These are phyloP conservation scores for Chaetomiaceae sp. DNA, from an alignment of 2,329 filamentous ascomycete genomes.

Conservation along the genomic window DNA sequence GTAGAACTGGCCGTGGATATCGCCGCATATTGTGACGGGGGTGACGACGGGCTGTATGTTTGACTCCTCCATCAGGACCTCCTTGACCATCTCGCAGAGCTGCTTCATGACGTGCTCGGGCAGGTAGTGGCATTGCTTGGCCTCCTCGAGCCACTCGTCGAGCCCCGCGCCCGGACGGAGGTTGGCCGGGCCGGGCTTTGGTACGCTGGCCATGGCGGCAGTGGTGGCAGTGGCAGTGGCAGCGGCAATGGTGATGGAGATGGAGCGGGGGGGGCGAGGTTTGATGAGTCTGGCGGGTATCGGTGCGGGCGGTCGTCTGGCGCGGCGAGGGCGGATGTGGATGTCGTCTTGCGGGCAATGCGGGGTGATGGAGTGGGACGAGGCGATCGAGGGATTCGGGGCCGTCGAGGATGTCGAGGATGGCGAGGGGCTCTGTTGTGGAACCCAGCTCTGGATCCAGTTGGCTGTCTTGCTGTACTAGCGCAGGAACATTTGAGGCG, in stretches of 20 bases:
- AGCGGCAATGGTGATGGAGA: background rate
- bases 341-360: no score
- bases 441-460: no score
- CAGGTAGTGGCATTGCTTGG: slow-evolving; percentile 94
- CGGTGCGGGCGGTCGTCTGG: background rate
- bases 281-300: no score
- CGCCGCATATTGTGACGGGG: slow-evolving; percentile 93
- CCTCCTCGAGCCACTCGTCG: slow-evolving; percentile 94
- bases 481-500: no score
- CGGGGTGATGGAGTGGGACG: no score
- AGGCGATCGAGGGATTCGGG: background rate
- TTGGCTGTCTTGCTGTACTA: no score
- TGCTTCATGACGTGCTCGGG: slow-evolving; percentile 98
- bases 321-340: background rate
- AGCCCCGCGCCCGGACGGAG: slow-evolving; percentile 78
- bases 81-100: slow-evolving; percentile 97
- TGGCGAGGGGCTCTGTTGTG: no score
- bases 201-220: slow-evolving; percentile 50
- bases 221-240: background rate
- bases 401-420: no score
- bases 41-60: slow-evolving; percentile 98
- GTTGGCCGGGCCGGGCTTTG: slow-evolving; percentile 86
- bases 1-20: slow-evolving; percentile 99
- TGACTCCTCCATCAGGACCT: slow-evolving; percentile 98
- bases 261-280: no score